Evolutionary conservation across 2,329 filamentous ascomycete genomes (phyloP), one percentile per base, ranked within the genome.

Genomic region (Ophiocordyceps camponoti-floridani): DNA sequence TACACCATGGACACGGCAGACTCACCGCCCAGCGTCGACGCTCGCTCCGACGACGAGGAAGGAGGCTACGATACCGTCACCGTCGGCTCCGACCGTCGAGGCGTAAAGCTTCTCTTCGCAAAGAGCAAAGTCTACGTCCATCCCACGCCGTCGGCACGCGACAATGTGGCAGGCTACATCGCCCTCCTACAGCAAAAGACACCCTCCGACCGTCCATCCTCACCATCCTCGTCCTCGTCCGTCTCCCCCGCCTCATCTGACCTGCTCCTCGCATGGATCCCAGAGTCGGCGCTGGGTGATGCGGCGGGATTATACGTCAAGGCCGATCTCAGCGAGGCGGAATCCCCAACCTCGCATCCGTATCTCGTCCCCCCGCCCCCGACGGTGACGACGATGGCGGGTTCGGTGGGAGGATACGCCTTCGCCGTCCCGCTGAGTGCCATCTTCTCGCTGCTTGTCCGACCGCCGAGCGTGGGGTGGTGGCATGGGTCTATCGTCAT

Each of bases 121-220:
- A 98, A 98, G 67, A 95, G 87, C 80, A 98, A 88, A 82, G 91
- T 98, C 59, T 98, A 96, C 59, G 81, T 98, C 40, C 91, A 98
- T 61, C 91, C 91, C 1, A 87, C 87, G 1, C 83, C 89, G 1
- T 93, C 86, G 1, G 75, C 88, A 46, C 94, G 88, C 66, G 91
- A 98, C 67, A 98, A 98, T 53, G 93, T 98, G 46, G 70, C 86
- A 4, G 91, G 91, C 41, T 98, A 91, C 60, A 80, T 98, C 53
- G 89, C 91, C 16, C 72, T 98, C 2, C 70, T 98, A 13, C 86
- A 98, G 61, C 89, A 98, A 59, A 94, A 93, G 59, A 70, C 70
- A 0, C 59, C 65, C 30, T 54, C 51, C 52, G 67, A 33, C 59
- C 70, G 44, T 62, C 57, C 57, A 11, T 49, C 56, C 16, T 58